These are phyloP conservation scores for Pythium oligandrum DNA, from an alignment of 352 stramenopile species.

Conservation along the genomic window DNA sequence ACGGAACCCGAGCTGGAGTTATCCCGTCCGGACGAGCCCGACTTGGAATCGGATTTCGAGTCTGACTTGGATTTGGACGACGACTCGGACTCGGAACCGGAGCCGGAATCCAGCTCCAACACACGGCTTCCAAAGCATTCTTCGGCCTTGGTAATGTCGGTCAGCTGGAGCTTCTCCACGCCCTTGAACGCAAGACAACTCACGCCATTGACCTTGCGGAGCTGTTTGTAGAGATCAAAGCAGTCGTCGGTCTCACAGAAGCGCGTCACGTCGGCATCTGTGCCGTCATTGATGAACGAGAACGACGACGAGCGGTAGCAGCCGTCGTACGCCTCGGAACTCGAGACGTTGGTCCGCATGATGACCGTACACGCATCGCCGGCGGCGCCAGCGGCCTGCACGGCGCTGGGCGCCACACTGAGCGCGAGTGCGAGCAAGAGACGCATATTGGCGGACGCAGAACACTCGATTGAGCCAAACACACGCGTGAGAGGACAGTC, in stretches of 20 bases:
- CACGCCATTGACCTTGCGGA: background rate
- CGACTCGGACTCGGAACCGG: too few species aligned
- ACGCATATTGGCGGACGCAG: background rate
- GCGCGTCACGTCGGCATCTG: background rate
- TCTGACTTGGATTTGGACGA: too few species aligned
- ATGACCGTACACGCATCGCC: background rate
- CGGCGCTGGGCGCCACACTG: background rate
- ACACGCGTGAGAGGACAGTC: background rate
- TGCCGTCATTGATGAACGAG: background rate
- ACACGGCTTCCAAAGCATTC: background rate
- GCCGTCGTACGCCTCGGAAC: background rate
- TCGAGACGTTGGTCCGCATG: background rate
- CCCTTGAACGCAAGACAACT: background rate
- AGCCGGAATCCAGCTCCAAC: too few species aligned
- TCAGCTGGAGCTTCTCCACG: background rate
- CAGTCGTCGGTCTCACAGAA: background rate
- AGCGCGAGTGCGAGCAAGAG: background rate
- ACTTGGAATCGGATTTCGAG: too few species aligned
- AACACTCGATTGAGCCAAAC: background rate
- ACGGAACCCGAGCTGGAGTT: too few species aligned
- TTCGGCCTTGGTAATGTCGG: too few species aligned
- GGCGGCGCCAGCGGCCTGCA: background rate
- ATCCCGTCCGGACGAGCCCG: too few species aligned
- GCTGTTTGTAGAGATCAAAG: background rate
- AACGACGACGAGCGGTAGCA: background rate